Base-by-base conservation (phyloP, 116 monocot genomes). In the Cymodocea nodosa region DNA sequence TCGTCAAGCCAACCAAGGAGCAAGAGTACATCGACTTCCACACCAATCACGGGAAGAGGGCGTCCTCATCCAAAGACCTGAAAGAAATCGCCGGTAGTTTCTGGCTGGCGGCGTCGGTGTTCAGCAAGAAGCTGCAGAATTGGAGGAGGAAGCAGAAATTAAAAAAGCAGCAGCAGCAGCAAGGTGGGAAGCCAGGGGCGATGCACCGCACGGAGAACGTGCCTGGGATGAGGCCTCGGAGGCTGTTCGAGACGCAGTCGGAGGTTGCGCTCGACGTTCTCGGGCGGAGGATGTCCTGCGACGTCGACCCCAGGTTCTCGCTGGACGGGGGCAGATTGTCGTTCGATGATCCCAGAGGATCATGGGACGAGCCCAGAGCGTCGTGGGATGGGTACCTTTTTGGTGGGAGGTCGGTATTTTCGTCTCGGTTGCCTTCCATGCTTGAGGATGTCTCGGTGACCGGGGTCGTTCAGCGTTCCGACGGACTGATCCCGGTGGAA, bases 61-160 rank as follows among this genome's bases (percentile, higher is more conserved):
- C 75, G 73, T 44, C 59, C 53, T 54, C 62, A 4, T 59, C 77
- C 23, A 81, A 79, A 48, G 89, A 89, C 57, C 63, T 84, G 23
- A 90, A 90, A 56, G 90, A 90, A 60, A 87, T 78, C 24, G 79
- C 90, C 22, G 83, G 86, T 36, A 87, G 78, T 62, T 84, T 92
- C 75, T 84, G 80, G 84, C 30, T 82, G 48, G 87, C 84, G 30
- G 82, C 84, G 24, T 84, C 84, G 12, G 74, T 80, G 23, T 80
- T 87, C 80, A 85, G 87, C 74, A 85, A 79, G 75, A 88, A 88
- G 74, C 78, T 85, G 56, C 92, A 88, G 81, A 81, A 83, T 22
- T 93, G 92, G 92, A 74, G 88, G 65, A 67, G 77, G 34, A 88
- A 81, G 66, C 85, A 83, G 76, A 92, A 83, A 73, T 71, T 78